A percentile compares a stretch with the other conserved stretches of the same genome.
Conservation (phyloP, 441 rosid genomes). For the Eutrema salsugineum region DNA sequence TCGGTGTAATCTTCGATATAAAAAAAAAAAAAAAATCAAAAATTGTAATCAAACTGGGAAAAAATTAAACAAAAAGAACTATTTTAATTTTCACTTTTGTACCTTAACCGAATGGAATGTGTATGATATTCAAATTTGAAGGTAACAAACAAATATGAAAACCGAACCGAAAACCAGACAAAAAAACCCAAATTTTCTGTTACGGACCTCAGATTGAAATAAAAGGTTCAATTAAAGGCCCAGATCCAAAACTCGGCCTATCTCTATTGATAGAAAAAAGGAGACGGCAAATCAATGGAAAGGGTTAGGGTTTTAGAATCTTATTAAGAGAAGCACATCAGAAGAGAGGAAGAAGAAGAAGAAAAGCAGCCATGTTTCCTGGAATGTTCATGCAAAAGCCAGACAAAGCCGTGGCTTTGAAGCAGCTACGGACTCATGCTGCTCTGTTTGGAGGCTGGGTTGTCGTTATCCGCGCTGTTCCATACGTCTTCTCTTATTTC, state of each 20-base stretch:
- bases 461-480: conserved; percentile 61
- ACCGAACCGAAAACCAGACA: background rate
- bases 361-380: conserved; percentile 59
- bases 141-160: background rate
- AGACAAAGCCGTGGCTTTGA: conserved; percentile 81
- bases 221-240: background rate
- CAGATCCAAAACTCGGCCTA: background rate
- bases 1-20: no score
- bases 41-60: no score
- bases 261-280: background rate
- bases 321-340: background rate
- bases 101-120: background rate
- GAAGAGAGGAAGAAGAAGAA: conserved; percentile 4
- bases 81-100: background rate
- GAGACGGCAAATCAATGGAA: background rate
- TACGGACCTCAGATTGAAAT: background rate
- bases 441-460: conserved; percentile 75
- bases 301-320: conserved; percentile 30
- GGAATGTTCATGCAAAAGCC: conserved; percentile 90
- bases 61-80: background rate
- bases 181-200: background rate
- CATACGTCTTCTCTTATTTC: conserved; percentile 68
- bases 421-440: conserved; percentile 66
- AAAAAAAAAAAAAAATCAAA: no score
- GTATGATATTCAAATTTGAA: background rate